Conservation (phyloP, 2,329 filamentous ascomycete species). For the Venturia carpophila region DNA sequence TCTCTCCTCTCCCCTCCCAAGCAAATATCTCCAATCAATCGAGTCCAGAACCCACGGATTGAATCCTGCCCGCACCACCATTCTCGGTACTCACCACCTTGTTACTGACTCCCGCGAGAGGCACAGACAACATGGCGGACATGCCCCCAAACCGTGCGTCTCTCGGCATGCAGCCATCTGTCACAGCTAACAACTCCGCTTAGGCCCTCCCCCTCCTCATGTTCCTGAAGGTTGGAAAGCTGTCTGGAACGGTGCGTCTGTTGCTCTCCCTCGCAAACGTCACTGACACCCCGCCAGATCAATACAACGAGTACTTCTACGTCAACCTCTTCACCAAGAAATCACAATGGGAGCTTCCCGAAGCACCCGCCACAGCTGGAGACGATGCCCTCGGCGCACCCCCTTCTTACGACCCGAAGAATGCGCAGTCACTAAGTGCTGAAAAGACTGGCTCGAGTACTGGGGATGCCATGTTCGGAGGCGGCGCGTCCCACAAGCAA, state of each 20-base stretch:
- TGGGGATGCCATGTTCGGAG: conserved; percentile 26
- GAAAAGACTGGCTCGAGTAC: conserved; percentile 35
- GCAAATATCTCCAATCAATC: no score
- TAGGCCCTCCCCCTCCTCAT: conserved; percentile 14
- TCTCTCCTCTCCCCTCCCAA: no score
- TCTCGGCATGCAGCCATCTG: not conserved
- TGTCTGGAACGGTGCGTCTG: conserved; percentile 11
- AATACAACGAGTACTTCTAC: conserved; percentile 92
- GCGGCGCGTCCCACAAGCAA: conserved; percentile 18
- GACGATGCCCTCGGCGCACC: conserved; percentile 53
- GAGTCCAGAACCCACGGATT: no score
- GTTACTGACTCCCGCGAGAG: not conserved
- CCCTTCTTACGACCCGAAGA: conserved; percentile 53
- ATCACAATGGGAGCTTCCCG: conserved; percentile 85
- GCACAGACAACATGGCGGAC: conserved; percentile 7
- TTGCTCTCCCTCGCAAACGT: not conserved
- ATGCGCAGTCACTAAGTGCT: conserved; percentile 37
- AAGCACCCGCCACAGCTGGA: conserved; percentile 49
- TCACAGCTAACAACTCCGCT: conserved; percentile 1
- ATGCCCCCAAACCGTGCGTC: not conserved
- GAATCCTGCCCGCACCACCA: no score
- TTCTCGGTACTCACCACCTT: no score
- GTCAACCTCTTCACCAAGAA: conserved; percentile 81
- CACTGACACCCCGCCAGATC: conserved; percentile 37
- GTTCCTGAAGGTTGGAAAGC: conserved; percentile 17